Base-by-base conservation (phyloP, 306 rosid species). In the Citrullus amarus region DNA sequence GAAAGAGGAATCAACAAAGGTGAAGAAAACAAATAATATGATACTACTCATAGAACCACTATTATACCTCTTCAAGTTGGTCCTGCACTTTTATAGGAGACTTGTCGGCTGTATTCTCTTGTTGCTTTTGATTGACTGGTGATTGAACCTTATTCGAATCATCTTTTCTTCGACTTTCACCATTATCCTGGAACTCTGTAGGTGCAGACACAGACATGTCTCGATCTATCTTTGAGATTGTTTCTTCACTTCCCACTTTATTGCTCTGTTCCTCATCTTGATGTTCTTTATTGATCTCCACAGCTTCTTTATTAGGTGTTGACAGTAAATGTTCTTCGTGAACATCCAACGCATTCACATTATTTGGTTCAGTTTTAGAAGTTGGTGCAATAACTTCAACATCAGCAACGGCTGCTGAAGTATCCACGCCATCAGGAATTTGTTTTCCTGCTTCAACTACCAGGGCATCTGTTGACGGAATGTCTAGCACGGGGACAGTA, bases 1-100 rank as follows among this genome's bases (percentile, higher is more conserved):
- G 57, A 77, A 44, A 55, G 12, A 58, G 41, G 76, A 73, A 39
- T 17, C 43, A 25, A 1, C 7, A 61, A 50, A 70, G 58, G 39
- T 66, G 54, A 59, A 58, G 58, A 39, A 62, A n/a, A 74, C 16
- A 66, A 51, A 80, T 36, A 41, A 78, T 30, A 25, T 17, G 59
- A 70, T 30, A 72, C 38, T 17, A 59, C 54, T 78, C 59, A 79
- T 74, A 73, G 32, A 77, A 77, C 43, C 46, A 78, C 46, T 51
- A 73, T 80, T 74, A 82, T 86, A 92, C 99, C 97, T 95, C 99
- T 51, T 95, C 97, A 80, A 95, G 96, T 85, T 88, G 97, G 78
- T 95, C 99, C 79, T 85, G 90, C 76, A 84, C 87, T 90, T 88
- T 87, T 80, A 80, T 50, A 6, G 88, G 79, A 81, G 89, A 85